Evolutionary conservation across 176 grass and related monocot genomes (phyloP).

Genomic region (Raddia distichophylla): DNA sequence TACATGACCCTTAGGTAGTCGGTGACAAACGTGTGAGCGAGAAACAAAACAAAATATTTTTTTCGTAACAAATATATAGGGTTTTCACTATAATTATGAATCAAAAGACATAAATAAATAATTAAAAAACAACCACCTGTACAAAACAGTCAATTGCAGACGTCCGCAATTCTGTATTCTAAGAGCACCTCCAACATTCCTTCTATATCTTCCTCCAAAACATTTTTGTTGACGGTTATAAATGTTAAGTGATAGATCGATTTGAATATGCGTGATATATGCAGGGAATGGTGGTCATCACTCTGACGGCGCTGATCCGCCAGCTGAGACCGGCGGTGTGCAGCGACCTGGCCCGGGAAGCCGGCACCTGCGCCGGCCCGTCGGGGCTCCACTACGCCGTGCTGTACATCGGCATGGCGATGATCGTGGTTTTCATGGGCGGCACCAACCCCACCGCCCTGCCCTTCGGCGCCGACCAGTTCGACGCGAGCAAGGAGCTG

Average conservation of each 20-base stretch:
- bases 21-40: no score
- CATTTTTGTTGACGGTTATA: no score
- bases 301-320: conserved; percentile 8
- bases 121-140: no score
- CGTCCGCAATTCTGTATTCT: no score
- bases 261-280: neutral
- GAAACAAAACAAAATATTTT: no score
- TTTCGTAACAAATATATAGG: no score
- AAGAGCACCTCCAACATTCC: no score
- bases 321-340: conserved; percentile 39
- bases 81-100: no score
- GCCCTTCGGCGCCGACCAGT: conserved; percentile 55
- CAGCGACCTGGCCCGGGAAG: neutral
- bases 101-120: no score
- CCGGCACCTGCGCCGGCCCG: conserved; percentile 36
- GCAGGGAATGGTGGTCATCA: conserved; percentile 38
- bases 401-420: conserved; percentile 32
- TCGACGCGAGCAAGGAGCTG: conserved; percentile 33
- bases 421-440: conserved; percentile 30
- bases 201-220: no score
- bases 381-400: conserved; percentile 38
- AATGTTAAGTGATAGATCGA: neutral
- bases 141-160: no score
- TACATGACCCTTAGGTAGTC: no score
- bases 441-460: conserved; percentile 39